A percentile compares a stretch with the other conserved stretches of the same genome.
phyloP scores from a whole-genome alignment of 495 filamentous ascomycete genomes.

The Hypoxylon rickii region DNA sequence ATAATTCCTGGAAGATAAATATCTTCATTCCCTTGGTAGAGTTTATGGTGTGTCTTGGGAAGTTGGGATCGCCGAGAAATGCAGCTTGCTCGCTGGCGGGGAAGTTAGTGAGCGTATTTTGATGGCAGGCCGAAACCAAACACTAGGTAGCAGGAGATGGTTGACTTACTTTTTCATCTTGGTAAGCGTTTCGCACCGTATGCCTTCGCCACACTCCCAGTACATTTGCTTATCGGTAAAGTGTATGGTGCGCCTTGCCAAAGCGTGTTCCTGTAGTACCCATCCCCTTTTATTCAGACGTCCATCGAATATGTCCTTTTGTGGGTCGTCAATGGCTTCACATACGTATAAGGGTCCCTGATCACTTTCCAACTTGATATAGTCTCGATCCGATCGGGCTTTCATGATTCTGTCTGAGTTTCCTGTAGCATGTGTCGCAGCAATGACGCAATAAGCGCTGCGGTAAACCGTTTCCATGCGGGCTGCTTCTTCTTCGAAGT shows the following conservation, averaged over 20 bases:
- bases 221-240: constrained; percentile 47
- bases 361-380: not conserved
- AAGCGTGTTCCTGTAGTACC: constrained; percentile 48
- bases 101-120: not conserved
- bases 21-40: constrained; percentile 28
- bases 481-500: constrained; percentile 42
- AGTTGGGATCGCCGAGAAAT: constrained; percentile 44
- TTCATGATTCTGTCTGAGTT: constrained; percentile 36
- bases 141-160: too few species aligned
- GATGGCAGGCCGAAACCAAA: too few species aligned
- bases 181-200: constrained; percentile 43
- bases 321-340: constrained; percentile 39
- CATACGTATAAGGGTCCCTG: constrained; percentile 33
- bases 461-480: constrained; percentile 48
- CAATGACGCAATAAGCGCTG: constrained; percentile 41
- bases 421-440: constrained; percentile 35
- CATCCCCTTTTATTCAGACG: constrained; percentile 44
- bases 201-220: constrained; percentile 48
- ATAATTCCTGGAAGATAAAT: constrained; percentile 37
- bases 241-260: constrained; percentile 48
- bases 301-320: constrained; percentile 38
- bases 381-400: not conserved
- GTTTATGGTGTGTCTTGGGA: constrained; percentile 34
- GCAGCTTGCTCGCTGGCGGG: constrained; percentile 31
- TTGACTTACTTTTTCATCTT: constrained; percentile 42